A percentile compares a stretch with the other conserved stretches of the same genome.
Evolutionary conservation across 176 grass and related monocot genomes (phyloP).

Genomic region (Avena sativa): DNA sequence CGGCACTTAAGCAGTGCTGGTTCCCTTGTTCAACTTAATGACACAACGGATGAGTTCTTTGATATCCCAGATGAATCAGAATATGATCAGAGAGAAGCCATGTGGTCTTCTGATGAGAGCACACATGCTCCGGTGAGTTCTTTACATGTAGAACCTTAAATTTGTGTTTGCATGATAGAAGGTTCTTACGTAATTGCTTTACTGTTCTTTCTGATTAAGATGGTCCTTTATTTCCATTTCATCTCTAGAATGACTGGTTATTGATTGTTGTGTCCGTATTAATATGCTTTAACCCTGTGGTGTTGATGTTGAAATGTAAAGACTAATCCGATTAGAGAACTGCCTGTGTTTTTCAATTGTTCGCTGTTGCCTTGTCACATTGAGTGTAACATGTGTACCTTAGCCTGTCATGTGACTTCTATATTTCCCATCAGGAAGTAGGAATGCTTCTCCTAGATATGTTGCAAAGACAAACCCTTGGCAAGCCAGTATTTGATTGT

Average conservation of each 20-base stretch:
- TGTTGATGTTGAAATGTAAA: slow-evolving; percentile 14
- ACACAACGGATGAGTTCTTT: slow-evolving; percentile 91
- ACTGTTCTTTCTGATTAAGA: slow-evolving; percentile 20
- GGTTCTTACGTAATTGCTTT: slow-evolving; percentile 5
- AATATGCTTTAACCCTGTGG: not conserved
- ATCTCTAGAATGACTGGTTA: slow-evolving; percentile 34
- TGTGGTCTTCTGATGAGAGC: slow-evolving; percentile 83
- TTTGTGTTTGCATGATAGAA: slow-evolving; percentile 32
- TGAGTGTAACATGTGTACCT: not conserved
- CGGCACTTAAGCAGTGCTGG: slow-evolving; percentile 58
- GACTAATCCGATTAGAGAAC: not conserved
- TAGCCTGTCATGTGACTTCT: slow-evolving; percentile 7
- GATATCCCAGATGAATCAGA: slow-evolving; percentile 95
- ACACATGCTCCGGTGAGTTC: slow-evolving; percentile 57
- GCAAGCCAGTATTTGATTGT: not conserved
- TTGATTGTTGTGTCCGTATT: slow-evolving; percentile 10
- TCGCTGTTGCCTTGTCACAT: not conserved
- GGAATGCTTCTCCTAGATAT: not conserved
- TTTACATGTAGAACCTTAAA: slow-evolving; percentile 12
- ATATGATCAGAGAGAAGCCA: slow-evolving; percentile 70
- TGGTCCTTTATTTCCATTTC: not conserved
- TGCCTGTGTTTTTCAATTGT: slow-evolving; percentile 15
- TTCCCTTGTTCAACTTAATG: slow-evolving; percentile 81
- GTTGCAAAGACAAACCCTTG: not conserved
- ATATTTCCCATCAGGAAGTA: not conserved